These are phyloP conservation scores for Sporothrix variecibatus DNA, from an alignment of 2,329 filamentous ascomycete genomes.

Conservation along the genomic window DNA sequence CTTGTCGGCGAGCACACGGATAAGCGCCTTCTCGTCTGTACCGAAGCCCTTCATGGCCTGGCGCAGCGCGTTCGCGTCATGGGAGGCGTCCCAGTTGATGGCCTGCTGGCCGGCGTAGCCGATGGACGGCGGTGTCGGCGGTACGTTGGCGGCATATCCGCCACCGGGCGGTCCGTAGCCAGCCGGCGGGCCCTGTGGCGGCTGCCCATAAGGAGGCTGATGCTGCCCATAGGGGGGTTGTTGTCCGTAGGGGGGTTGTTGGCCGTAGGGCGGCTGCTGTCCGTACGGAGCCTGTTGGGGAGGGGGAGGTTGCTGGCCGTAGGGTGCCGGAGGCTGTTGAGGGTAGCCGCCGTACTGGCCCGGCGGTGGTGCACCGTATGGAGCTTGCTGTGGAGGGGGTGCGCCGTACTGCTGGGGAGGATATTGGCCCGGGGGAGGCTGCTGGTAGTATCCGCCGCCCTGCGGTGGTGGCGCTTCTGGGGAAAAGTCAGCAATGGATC, in stretches of 20 bases:
- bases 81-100: slow-evolving; percentile 67
- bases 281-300: slow-evolving; percentile 33
- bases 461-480: slow-evolving; percentile 29
- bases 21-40: slow-evolving; percentile 79
- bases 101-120: slow-evolving; percentile 75
- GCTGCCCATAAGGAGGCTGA: slow-evolving; percentile 33
- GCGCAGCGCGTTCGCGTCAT: slow-evolving; percentile 71
- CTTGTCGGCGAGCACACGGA: slow-evolving; percentile 67
- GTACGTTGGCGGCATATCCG: slow-evolving; percentile 34
- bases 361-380: slow-evolving; percentile 37
- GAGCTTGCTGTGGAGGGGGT: slow-evolving; percentile 32
- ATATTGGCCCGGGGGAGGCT: slow-evolving; percentile 31
- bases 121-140: slow-evolving; percentile 65
- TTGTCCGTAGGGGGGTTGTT: slow-evolving; percentile 36
- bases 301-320: slow-evolving; percentile 28
- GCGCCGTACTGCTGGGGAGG: slow-evolving; percentile 37
- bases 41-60: slow-evolving; percentile 90
- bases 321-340: neutral
- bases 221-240: slow-evolving; percentile 34
- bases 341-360: slow-evolving; percentile 33
- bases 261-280: slow-evolving; percentile 36
- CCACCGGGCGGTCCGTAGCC: slow-evolving; percentile 39
- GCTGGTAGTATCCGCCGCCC: slow-evolving; percentile 29
- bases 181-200: slow-evolving; percentile 35
- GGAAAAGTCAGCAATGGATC: neutral